phyloP scores from a whole-genome alignment of 306 rosid genomes.

The Gastrolobium bilobum region DNA sequence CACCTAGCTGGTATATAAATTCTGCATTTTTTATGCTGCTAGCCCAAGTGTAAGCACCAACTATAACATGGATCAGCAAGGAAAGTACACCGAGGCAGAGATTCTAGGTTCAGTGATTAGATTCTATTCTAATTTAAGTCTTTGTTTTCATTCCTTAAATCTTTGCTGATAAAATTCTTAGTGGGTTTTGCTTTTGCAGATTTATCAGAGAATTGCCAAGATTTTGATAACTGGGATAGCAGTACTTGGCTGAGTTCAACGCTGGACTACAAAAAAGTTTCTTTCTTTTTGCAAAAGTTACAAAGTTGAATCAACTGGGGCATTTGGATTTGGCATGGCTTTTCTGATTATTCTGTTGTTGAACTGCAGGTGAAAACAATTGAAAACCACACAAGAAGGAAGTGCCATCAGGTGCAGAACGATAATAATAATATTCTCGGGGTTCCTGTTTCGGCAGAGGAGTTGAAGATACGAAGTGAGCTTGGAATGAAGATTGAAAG shows the following conservation, averaged over 20 bases:
- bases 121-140: neutral
- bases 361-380: constrained; percentile 25
- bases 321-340: neutral
- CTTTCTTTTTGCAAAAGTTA: constrained; percentile 2
- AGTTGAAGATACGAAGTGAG: constrained; percentile 68
- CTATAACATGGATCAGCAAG: constrained; percentile 59
- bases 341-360: neutral
- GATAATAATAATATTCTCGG: constrained; percentile 26
- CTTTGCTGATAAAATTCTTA: constrained; percentile 7
- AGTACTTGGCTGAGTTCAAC: constrained; percentile 48
- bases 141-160: neutral
- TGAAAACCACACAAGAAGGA: neutral
- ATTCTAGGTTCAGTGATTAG: constrained; percentile 43
- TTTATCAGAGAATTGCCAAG: constrained; percentile 37
- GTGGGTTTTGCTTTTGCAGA: constrained; percentile 49
- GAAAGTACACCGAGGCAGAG: constrained; percentile 44
- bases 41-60: constrained; percentile 10
- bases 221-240: constrained; percentile 25
- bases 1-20: constrained; percentile 54
- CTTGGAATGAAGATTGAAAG: constrained; percentile 72
- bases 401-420: neutral
- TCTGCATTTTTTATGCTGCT: constrained; percentile 19
- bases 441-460: constrained; percentile 55
- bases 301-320: neutral
- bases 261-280: constrained; percentile 41